Base-by-base conservation (phyloP, 2,329 filamentous ascomycete species). In the Arthrobotrys conoides region DNA sequence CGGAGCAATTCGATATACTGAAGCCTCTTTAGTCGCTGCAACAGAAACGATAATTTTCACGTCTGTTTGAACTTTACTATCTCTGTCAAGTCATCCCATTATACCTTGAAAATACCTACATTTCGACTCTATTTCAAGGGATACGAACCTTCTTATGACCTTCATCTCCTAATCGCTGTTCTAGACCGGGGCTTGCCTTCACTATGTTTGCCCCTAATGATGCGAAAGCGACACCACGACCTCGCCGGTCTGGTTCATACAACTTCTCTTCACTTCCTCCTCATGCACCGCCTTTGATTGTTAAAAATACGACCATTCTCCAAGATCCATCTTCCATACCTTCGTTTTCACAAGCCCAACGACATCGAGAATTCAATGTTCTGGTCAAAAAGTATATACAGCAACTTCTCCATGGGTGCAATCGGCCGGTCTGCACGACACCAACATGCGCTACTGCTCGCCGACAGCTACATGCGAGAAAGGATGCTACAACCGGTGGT, bases 351-450 rank as follows among this genome's bases (percentile, higher is more conserved):
- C 63, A 72, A 5, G 68, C 53, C 6, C 75, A 69, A 18, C 44
- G 75, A 27, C 68, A 72, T 3, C 51, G 63, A 18, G 68, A 78
- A 8, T 72, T 78, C 68, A 67, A 78, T 33, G 44, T 70, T 20
- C 68, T 78, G 30, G 75, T 78, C 5, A 80, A 66, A 80, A 95
- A 92, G 82, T 96, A 92, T 83, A 90, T 94, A 63, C 87, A 89
- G 38, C 94, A 97, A 84, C 89, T 97, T n/a, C 89, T 93, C 71
- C 88, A 92, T 80, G 94, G 94, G 80, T 97, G 94, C 83, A 89
- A 89, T 79, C 89, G 88, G 80, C 86, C 87, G 67, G 86, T 87
- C 65, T 97, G 94, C 84, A 87, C 87, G 41, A 95, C 90, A 0
- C 85, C 93, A 14, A 95, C 93, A 14, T 97, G 94, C 85, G 91